These are phyloP conservation scores for Populus nigra DNA, from an alignment of 345 rosid species.

Conservation along the genomic window DNA sequence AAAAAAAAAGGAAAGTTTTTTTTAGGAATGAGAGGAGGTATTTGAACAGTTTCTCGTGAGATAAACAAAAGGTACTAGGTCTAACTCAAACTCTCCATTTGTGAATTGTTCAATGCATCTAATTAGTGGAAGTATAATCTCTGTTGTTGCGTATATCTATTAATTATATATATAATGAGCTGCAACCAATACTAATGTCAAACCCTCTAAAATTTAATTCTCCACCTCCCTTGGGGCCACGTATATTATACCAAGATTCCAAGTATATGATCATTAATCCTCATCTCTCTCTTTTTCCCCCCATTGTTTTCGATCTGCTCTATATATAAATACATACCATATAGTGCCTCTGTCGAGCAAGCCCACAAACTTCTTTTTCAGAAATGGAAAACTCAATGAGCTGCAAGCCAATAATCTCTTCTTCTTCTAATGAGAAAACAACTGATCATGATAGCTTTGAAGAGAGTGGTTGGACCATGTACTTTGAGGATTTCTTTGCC, in stretches of 20 bases:
- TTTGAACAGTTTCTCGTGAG: neutral
- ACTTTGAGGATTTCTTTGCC: constrained; percentile 48
- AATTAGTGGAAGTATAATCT: neutral
- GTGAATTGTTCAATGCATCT: neutral
- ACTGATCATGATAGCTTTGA: constrained; percentile 11
- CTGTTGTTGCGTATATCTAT: constrained; percentile 7
- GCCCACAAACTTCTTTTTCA: neutral
- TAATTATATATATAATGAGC: neutral
- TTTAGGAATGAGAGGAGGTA: neutral
- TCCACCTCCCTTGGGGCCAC: constrained; percentile 19
- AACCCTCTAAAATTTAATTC: constrained; percentile 17
- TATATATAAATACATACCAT: constrained; percentile 15
- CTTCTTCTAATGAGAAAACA: neutral
- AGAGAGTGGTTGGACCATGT: constrained; percentile 67
- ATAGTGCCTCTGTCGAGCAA: neutral
- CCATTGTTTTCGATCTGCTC: neutral
- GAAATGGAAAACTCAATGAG: constrained; percentile 23
- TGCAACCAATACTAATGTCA: constrained; percentile 4
- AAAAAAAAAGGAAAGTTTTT: neutral
- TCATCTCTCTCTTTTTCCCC: constrained; percentile 1
- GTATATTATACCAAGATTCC: constrained; percentile 3
- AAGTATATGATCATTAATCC: neutral
- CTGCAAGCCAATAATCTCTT: constrained; percentile 3
- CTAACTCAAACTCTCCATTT: neutral
- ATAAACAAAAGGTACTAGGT: neutral